Conservation (phyloP, 2,329 filamentous ascomycete species). For the Didymella glomerata region DNA sequence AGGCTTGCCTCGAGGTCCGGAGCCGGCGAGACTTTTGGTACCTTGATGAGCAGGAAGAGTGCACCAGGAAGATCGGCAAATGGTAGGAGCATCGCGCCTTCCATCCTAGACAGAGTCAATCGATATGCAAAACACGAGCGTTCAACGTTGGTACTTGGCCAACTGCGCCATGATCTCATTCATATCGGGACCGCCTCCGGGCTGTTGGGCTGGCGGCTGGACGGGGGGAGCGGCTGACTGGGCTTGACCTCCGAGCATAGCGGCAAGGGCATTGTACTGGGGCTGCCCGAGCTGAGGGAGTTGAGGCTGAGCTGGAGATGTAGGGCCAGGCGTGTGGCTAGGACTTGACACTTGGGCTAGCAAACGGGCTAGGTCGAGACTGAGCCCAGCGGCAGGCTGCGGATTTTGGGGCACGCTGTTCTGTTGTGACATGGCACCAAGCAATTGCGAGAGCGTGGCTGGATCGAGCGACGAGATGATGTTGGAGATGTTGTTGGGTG, state of each 20-base stretch:
- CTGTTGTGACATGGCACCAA: conserved; percentile 64
- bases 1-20: conserved; percentile 7
- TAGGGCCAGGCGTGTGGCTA: conserved; percentile 37
- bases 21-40: conserved; percentile 5
- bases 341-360: conserved; percentile 46
- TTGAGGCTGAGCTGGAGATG: conserved; percentile 29
- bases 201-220: conserved; percentile 39
- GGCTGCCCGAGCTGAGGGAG: conserved; percentile 39
- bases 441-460: conserved; percentile 72
- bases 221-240: conserved; percentile 35
- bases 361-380: conserved; percentile 51
- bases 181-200: conserved; percentile 57
- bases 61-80: conserved; percentile 7
- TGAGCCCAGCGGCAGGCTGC: conserved; percentile 48
- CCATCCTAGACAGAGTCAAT: not conserved
- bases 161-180: conserved; percentile 79
- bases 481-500: conserved; percentile 68
- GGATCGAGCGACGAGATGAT: conserved; percentile 74
- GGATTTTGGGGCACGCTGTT: conserved; percentile 50
- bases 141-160: conserved; percentile 66
- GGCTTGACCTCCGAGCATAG: conserved; percentile 37
- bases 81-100: not conserved
- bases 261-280: conserved; percentile 44
- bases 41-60: conserved; percentile 10
- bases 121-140: conserved; percentile 7